Evolutionary conservation across 768 basidiomycete species (phyloP), one percentile per base, ranked within the genome.

Genomic region (Paxillus rubicundulus): DNA sequence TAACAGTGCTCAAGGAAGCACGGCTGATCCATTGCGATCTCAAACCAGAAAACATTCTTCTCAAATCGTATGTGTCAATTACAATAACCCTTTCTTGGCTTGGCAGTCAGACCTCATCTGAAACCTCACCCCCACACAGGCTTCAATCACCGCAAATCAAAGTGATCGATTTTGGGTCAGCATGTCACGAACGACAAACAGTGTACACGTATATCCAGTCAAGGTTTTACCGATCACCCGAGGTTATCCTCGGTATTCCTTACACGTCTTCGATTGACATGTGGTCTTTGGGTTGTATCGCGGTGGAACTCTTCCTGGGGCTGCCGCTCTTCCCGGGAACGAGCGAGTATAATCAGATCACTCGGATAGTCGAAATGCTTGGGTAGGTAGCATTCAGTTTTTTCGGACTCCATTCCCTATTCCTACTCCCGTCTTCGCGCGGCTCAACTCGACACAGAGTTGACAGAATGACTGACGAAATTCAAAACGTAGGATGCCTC

Each of bases 131-230:
- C 2, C 33, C 5, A 2, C 40, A 32, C 63, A 97, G 94, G 17
- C 79, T 99, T 33, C 94, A 96, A 78, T 93, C 95, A 9, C 96
- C 96, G 3, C 88, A 93, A 71, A 98, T 98, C 77, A 98, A 98
- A 73, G 90, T 99, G 47, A 98, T 99, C 66, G 96, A 98, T 74
- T 98, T 98, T 73, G 97, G 97, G 38, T 98, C 95, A 5, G 94
- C 97, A 16, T 99, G 97, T 68, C 95, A 98, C 67, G 97, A 98
- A 73, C 87, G 92, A 62, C 95, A 98, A 72, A 99, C 96, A n/a
- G 94, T 98, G 39, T 99, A 99, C 70, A 99, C 97, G 4, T 99
- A 99, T 73, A 98, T 99, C 68, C 97, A 99, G 67, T 98, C 95
- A 9, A 82, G 97, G 45, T 99, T 99, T 75, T 99, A 99, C 69